Conservation (phyloP, 2,329 filamentous ascomycete species). For the Gliomastix tumulicola region DNA sequence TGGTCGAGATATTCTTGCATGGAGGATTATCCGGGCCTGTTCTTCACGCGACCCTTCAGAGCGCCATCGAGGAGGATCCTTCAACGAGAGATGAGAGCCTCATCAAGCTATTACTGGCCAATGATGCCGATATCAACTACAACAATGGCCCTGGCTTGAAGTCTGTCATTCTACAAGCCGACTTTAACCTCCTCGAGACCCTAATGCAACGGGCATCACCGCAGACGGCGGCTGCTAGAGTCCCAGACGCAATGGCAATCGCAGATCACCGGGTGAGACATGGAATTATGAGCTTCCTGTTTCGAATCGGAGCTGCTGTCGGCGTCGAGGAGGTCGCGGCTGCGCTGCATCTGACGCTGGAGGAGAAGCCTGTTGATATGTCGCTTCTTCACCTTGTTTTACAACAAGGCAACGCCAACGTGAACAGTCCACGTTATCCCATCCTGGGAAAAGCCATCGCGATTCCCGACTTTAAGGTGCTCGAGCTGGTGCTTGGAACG, state of each 20-base stretch:
- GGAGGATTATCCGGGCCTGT: slow-evolving; percentile 37
- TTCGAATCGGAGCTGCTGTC: slow-evolving; percentile 35
- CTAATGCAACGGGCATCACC: slow-evolving; percentile 39
- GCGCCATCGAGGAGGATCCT: slow-evolving; percentile 41
- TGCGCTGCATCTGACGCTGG: slow-evolving; percentile 33
- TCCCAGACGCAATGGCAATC: slow-evolving; percentile 40
- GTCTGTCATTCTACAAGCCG: slow-evolving; percentile 39
- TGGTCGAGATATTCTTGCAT: slow-evolving; percentile 42
- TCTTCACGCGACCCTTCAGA: slow-evolving; percentile 42
- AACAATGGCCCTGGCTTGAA: slow-evolving; percentile 42
- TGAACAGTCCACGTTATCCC: slow-evolving; percentile 39
- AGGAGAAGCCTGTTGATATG: slow-evolving; percentile 39
- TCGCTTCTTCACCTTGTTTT: slow-evolving; percentile 40
- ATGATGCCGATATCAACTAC: slow-evolving; percentile 48
- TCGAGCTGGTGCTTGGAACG: slow-evolving; percentile 37
- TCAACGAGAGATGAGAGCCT: slow-evolving; percentile 41
- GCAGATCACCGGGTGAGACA: slow-evolving; percentile 32
- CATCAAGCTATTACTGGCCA: slow-evolving; percentile 42
- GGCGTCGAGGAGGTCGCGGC: slow-evolving; percentile 32
- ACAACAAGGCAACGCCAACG: slow-evolving; percentile 42
- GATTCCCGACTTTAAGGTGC: slow-evolving; percentile 37
- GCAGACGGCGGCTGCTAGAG: slow-evolving; percentile 36
- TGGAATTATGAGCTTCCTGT: slow-evolving; percentile 38
- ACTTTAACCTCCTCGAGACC: slow-evolving; percentile 34
- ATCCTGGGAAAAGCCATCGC: slow-evolving; percentile 31